phyloP scores from a whole-genome alignment of 2,329 filamentous ascomycete species.

The Penicillium sp. region DNA sequence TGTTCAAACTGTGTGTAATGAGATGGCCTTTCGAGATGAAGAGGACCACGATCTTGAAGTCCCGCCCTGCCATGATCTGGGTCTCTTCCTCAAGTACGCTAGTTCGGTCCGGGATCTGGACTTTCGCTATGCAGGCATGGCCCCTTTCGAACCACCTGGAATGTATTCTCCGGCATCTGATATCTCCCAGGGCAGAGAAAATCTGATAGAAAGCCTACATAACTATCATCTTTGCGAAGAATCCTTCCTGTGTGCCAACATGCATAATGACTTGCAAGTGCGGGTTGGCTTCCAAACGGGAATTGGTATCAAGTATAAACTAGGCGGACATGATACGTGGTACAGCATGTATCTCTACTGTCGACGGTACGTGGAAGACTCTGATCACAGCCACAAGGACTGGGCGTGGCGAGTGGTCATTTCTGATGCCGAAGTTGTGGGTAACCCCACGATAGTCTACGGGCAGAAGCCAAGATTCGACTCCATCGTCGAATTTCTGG shows the following conservation, averaged over 20 bases:
- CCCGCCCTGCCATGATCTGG: not conserved
- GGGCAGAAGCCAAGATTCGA: not conserved
- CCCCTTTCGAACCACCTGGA: not conserved
- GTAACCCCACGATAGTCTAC: not conserved
- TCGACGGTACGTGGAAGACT: not conserved
- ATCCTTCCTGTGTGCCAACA: not conserved
- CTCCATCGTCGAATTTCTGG: not conserved
- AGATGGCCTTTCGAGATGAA: not conserved
- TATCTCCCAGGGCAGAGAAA: not conserved
- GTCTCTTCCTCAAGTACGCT: not conserved
- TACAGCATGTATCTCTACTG: not conserved
- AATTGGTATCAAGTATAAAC: not conserved
- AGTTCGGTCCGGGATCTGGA: not conserved
- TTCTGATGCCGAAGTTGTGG: not conserved
- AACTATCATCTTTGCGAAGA: not conserved
- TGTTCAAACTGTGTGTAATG: not conserved
- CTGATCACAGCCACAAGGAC: not conserved
- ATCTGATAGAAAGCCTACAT: not conserved
- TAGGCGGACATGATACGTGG: not conserved
- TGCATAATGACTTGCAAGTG: not conserved
- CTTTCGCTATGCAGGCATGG: not conserved
- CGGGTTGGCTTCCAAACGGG: not conserved
- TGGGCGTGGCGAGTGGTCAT: not conserved
- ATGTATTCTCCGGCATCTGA: not conserved
- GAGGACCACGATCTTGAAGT: not conserved